Evolutionary conservation across 352 stramenopile genomes (phyloP).

Genomic region (Phytophthora syringae): DNA sequence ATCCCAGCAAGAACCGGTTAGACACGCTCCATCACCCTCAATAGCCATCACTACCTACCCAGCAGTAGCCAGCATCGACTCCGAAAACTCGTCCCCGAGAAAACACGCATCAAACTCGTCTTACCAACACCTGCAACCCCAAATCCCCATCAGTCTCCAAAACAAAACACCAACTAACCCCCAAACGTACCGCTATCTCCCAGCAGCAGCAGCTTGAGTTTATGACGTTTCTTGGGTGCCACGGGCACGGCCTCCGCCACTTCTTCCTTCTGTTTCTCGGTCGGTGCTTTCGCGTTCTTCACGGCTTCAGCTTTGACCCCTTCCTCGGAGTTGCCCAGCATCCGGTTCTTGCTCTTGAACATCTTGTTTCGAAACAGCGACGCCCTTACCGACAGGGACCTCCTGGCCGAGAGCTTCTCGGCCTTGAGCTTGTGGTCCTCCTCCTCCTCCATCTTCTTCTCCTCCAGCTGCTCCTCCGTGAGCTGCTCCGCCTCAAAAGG

Average conservation of each 20-base stretch:
- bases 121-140: slow-evolving; percentile 84
- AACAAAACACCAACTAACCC: background rate
- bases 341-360: slow-evolving; percentile 57
- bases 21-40: background rate
- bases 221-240: slow-evolving; percentile 76
- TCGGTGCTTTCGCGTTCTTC: slow-evolving; percentile 6
- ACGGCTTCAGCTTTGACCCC: slow-evolving; percentile 17
- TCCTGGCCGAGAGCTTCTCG: slow-evolving; percentile 71
- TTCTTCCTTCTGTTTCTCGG: slow-evolving; percentile 28
- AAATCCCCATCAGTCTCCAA: slow-evolving; percentile 15
- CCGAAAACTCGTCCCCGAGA: slow-evolving; percentile 92
- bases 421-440: slow-evolving; percentile 84
- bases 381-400: slow-evolving; percentile 64
- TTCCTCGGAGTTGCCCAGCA: slow-evolving; percentile 38
- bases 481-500: slow-evolving; percentile 39
- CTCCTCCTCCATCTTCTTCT: slow-evolving; percentile 90
- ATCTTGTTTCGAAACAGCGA: slow-evolving; percentile 85
- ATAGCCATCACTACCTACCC: slow-evolving; percentile 61
- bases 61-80: slow-evolving; percentile 90
- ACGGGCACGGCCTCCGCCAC: slow-evolving; percentile 29
- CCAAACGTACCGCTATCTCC: slow-evolving; percentile 81
- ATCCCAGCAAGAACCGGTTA: slow-evolving; percentile 3
- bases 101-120: slow-evolving; percentile 94
- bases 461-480: slow-evolving; percentile 82
- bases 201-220: slow-evolving; percentile 91